phyloP scores from a whole-genome alignment of 2,329 filamentous ascomycete species.

The Incumbomyces delicatus region DNA sequence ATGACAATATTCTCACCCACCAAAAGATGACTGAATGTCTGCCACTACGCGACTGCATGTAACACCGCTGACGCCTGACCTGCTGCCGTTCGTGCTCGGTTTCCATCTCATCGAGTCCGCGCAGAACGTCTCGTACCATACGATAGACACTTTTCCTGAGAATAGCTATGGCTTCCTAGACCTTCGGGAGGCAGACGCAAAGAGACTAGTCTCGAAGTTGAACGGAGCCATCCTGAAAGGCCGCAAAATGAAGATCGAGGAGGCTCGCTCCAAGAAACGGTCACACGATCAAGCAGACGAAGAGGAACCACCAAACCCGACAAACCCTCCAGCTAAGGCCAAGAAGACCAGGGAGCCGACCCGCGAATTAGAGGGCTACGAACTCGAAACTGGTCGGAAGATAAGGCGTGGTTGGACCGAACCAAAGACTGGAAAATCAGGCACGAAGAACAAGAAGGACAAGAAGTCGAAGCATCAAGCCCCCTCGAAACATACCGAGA shows the following conservation, averaged over 20 bases:
- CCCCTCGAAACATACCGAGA: conserved; percentile 70
- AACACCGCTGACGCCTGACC: conserved; percentile 64
- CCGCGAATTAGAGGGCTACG: conserved; percentile 49
- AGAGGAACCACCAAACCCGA: conserved; percentile 12
- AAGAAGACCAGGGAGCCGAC: conserved; percentile 43
- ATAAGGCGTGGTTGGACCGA: conserved; percentile 88
- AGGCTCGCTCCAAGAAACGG: conserved; percentile 58
- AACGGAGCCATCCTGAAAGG: conserved; percentile 80
- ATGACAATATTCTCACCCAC: neutral
- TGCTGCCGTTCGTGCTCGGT: conserved; percentile 64
- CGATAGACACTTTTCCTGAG: conserved; percentile 78
- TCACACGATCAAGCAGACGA: conserved; percentile 33
- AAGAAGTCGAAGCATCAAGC: conserved; percentile 46
- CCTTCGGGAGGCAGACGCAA: conserved; percentile 67
- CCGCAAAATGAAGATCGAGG: conserved; percentile 72
- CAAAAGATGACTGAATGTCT: conserved; percentile 1
- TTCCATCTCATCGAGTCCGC: conserved; percentile 56
- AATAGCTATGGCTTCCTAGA: conserved; percentile 84
- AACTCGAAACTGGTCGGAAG: conserved; percentile 62
- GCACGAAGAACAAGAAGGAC: conserved; percentile 33
- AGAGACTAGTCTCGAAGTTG: conserved; percentile 84
- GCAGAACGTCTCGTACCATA: conserved; percentile 79
- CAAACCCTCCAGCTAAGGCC: conserved; percentile 27
- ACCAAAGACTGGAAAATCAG: conserved; percentile 35
- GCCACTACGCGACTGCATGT: conserved; percentile 62